Evolutionary conservation across 1,284 basidiomycete genomes (phyloP), one percentile per base, ranked within the genome.

Genomic region (Cutaneotrichosporon arboriforme): DNA sequence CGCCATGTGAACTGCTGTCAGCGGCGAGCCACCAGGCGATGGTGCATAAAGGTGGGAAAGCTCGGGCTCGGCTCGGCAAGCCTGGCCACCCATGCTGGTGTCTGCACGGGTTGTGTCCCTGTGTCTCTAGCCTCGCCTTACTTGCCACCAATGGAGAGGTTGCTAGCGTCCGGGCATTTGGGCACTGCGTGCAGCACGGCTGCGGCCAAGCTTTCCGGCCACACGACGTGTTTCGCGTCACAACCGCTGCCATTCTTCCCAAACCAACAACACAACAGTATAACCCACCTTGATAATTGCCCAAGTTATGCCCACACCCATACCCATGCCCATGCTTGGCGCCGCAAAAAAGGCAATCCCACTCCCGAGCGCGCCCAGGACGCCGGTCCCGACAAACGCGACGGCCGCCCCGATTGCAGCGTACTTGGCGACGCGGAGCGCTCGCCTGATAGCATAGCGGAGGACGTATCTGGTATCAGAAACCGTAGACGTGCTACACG

Each of bases 391-490:
- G 1, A 74, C 22, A 7, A 64, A 55, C n/a, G 74, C 70, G 10
- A 68, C 55, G 5, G 63, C 53, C 3, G 60, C 69, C 18, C 74
- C 74, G 13, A 68, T 63, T 10, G 64, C 63, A 14, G 72, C 74
- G 57, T 76, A 76, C 59, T 74, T 74, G 13, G 68, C 72, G 51
- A 76, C 75, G 21, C 76, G 62, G 0, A 77, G 37, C 17, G 73
- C 33, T 13, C 76, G 60, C 23, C 68, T 66, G 38, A 77, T 63
- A 7, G 68, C 58, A 52, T 76, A 77, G 17, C 64, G 62, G 12
- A 76, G 46, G 3, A 70, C 65, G 52, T 77, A 77, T 38, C 76
- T 73, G 46, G 12, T 20, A 21, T 54, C 18, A 52, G 48, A 35
- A 3, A 7, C 4, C 15, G 46, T 17, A 20, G 18, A 21, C 22